A percentile compares a stretch with the other conserved stretches of the same genome.
These are phyloP conservation scores for Arabidopsis suecica DNA, from an alignment of 345 rosid species.

Conservation along the genomic window DNA sequence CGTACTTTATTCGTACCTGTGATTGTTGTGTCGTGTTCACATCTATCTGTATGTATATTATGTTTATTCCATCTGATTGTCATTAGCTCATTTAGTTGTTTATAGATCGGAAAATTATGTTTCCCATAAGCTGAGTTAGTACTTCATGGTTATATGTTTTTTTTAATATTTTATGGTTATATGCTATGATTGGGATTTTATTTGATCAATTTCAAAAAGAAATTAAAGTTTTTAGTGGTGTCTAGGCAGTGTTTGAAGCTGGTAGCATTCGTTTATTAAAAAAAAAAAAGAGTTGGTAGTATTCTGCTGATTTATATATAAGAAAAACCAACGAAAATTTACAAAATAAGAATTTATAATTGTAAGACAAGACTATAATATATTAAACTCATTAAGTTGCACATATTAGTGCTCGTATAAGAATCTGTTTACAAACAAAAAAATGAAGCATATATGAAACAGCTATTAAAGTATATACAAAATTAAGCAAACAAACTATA, in stretches of 20 bases:
- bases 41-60: constrained; percentile 5
- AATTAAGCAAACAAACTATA: no score
- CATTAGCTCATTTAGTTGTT: constrained; percentile 5
- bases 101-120: neutral
- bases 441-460: neutral
- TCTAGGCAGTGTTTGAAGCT: neutral
- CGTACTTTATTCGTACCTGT: constrained; percentile 24
- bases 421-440: neutral
- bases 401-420: neutral
- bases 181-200: neutral
- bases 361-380: neutral
- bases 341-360: neutral
- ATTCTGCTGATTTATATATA: neutral
- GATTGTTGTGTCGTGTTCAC: constrained; percentile 10
- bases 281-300: neutral
- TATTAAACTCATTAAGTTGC: neutral
- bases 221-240: neutral
- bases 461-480: no score
- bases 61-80: neutral
- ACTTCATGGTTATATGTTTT: neutral
- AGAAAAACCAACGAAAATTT: neutral
- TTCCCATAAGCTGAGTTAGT: neutral
- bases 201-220: neutral
- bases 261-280: neutral
- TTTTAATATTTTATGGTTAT: neutral